Conservation (phyloP, 2,329 filamentous ascomycete species). For the Neurospora crassa region DNA sequence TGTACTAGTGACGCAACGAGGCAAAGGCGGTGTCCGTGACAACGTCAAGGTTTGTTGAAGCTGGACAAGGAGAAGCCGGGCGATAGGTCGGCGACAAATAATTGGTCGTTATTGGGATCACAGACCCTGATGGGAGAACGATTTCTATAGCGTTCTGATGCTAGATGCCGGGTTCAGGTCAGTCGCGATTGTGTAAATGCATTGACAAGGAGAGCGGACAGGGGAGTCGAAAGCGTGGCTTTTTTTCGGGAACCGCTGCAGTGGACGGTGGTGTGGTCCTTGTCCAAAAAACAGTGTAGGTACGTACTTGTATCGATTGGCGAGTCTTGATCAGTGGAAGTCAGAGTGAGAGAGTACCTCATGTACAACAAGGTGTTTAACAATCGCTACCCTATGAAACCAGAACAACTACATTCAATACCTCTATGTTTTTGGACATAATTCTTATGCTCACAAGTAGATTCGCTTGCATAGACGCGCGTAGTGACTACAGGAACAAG, state of each 20-base stretch:
- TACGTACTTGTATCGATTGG: neutral
- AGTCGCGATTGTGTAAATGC: neutral
- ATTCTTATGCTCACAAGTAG: neutral
- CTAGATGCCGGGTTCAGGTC: neutral
- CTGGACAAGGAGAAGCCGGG: neutral
- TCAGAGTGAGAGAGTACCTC: neutral
- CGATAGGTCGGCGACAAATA: neutral
- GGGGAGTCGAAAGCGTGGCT: conserved; percentile 7
- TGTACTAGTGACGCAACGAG: neutral
- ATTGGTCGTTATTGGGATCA: neutral
- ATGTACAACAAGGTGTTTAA: too few relatives aligned
- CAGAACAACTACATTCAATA: neutral
- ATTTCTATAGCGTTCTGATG: neutral
- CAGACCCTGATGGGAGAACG: neutral
- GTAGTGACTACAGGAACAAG: neutral
- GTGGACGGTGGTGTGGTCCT: neutral
- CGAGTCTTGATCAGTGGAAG: neutral
- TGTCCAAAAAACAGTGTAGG: neutral
- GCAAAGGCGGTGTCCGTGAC: neutral
- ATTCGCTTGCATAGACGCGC: neutral
- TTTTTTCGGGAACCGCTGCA: conserved; percentile 1
- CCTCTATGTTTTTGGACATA: neutral
- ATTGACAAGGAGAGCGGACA: conserved; percentile 6
- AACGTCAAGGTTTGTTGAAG: neutral
- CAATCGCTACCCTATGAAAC: neutral